phyloP scores from a whole-genome alignment of 805 yeast genomes.

The Citeromyces nyonsensis region DNA sequence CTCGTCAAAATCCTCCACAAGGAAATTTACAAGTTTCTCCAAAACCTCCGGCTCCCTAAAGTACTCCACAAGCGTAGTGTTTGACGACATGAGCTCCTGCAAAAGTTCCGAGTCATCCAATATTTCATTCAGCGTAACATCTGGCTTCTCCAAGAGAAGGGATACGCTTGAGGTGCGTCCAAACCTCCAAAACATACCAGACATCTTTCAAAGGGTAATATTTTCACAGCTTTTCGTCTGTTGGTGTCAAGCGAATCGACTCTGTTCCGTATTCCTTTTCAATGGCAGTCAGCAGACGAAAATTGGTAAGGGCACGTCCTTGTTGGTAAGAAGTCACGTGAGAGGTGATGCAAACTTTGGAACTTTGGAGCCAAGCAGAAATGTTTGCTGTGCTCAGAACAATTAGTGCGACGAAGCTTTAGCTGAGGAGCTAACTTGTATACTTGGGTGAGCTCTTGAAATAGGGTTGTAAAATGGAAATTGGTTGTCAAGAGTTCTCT shows the following conservation, averaged over 20 bases:
- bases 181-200: constrained; percentile 37
- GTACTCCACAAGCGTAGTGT: constrained; percentile 62
- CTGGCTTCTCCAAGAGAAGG: constrained; percentile 26
- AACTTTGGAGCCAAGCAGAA: no score
- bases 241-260: not conserved
- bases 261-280: not conserved
- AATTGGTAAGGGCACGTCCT: not conserved
- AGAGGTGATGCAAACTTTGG: no score
- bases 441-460: no score
- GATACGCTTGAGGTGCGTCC: constrained; percentile 10
- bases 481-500: no score
- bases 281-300: not conserved
- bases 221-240: no score
- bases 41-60: constrained; percentile 68
- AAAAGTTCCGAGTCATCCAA: constrained; percentile 64
- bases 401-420: no score
- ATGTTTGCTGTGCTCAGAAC: no score
- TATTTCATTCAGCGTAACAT: constrained; percentile 35
- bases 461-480: no score
- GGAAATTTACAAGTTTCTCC: constrained; percentile 48
- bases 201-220: constrained; percentile 2
- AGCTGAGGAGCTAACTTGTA: no score
- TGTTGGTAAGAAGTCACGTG: not conserved
- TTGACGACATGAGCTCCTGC: constrained; percentile 59
- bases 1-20: constrained; percentile 28